A percentile compares a stretch with the other conserved stretches of the same genome.
Evolutionary conservation across 2,329 filamentous ascomycete genomes (phyloP).

Genomic region (Salinomyces thailandicus): DNA sequence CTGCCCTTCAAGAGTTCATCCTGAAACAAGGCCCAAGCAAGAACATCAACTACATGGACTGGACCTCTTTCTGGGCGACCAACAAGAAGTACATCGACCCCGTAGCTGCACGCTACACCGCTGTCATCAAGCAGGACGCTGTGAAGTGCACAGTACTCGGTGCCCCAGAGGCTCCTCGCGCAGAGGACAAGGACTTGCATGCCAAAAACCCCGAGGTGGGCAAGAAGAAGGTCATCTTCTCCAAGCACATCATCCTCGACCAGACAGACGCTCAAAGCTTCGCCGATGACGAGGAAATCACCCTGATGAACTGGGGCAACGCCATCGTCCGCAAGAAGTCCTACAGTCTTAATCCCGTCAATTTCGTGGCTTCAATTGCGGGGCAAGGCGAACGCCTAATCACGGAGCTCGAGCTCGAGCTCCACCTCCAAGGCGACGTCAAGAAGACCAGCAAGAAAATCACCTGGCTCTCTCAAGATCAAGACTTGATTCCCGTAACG

Average conservation of each 20-base stretch:
- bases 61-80: slow-evolving; percentile 52
- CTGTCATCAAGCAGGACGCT: slow-evolving; percentile 56
- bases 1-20: slow-evolving; percentile 73
- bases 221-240: slow-evolving; percentile 74
- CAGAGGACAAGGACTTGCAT: slow-evolving; percentile 74
- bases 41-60: slow-evolving; percentile 76
- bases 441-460: slow-evolving; percentile 96
- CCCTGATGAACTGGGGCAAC: slow-evolving; percentile 94
- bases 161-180: slow-evolving; percentile 35
- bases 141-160: slow-evolving; percentile 38
- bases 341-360: slow-evolving; percentile 41
- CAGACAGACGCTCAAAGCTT: slow-evolving; percentile 78
- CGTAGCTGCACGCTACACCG: slow-evolving; percentile 38
- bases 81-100: slow-evolving; percentile 46
- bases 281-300: slow-evolving; percentile 79
- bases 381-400: slow-evolving; percentile 45
- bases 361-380: slow-evolving; percentile 33
- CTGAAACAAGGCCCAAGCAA: slow-evolving; percentile 73
- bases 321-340: slow-evolving; percentile 61
- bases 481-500: slow-evolving; percentile 70
- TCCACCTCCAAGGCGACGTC: slow-evolving; percentile 87
- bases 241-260: slow-evolving; percentile 66
- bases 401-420: slow-evolving; percentile 63
- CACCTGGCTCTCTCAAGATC: slow-evolving; percentile 75
- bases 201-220: slow-evolving; percentile 80